Conservation (phyloP, 2,329 filamentous ascomycete species). For the Claviceps sp. region DNA sequence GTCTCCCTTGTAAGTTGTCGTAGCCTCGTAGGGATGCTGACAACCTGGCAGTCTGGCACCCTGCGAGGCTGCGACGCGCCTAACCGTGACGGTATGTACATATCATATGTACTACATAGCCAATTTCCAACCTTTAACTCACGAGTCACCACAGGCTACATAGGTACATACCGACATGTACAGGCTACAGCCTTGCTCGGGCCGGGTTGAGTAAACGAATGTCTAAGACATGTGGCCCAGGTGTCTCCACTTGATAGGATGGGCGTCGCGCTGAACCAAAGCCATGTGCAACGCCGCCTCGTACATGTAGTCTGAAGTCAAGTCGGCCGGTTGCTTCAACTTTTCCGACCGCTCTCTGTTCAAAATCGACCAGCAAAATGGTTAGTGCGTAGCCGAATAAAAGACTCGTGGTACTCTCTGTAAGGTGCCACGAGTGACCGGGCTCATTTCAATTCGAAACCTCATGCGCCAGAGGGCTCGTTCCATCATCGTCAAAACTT, state of each 20-base stretch:
- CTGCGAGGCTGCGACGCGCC: background rate
- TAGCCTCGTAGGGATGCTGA: background rate
- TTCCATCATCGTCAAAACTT: background rate
- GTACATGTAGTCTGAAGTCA: background rate
- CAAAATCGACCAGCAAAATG: background rate
- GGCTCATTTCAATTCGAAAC: background rate
- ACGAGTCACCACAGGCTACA: background rate
- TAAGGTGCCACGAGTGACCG: background rate
- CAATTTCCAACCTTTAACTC: background rate
- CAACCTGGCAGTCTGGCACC: background rate
- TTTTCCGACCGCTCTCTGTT: background rate
- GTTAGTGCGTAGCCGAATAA: background rate
- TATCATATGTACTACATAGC: background rate
- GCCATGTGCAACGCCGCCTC: background rate
- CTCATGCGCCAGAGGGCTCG: background rate
- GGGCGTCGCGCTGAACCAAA: background rate
- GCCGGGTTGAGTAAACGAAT: background rate
- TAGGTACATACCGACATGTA: too few relatives aligned
- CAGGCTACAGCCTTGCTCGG: background rate
- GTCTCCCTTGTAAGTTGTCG: background rate
- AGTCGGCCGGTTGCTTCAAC: background rate
- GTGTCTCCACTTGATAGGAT: conserved; percentile 3
- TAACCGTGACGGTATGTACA: background rate
- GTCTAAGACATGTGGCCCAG: background rate
- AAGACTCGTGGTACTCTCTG: background rate